Percentiles rank a stretch among this genome's conserved stretches.
phyloP scores from a whole-genome alignment of 2,329 filamentous ascomycete species.

The Magnaporthiopsis poae region DNA sequence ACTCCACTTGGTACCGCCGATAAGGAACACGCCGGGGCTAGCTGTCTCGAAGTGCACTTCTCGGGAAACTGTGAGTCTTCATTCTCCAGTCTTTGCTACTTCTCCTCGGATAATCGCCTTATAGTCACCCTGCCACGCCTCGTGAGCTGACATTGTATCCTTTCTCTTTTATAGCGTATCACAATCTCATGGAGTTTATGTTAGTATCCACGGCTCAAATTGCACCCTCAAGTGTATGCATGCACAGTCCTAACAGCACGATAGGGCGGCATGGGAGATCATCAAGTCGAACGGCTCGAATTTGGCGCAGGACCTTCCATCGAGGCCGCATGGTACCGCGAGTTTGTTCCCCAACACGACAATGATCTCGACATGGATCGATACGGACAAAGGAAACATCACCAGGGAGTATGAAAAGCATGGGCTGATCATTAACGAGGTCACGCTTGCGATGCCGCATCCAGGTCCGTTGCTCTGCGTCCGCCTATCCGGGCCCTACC shows the following conservation, averaged over 20 bases:
- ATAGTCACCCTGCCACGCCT: constrained; percentile 5
- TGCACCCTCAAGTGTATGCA: neutral
- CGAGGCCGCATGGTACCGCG: constrained; percentile 50
- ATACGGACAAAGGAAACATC: constrained; percentile 43
- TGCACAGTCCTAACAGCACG: neutral
- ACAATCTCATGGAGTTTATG: constrained; percentile 58
- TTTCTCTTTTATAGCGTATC: constrained; percentile 36
- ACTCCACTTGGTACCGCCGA: constrained; percentile 47
- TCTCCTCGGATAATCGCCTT: neutral
- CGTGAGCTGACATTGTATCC: neutral
- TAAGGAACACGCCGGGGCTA: constrained; percentile 29
- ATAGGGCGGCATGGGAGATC: constrained; percentile 41
- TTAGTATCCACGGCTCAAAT: constrained; percentile 8
- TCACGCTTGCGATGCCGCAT: constrained; percentile 70
- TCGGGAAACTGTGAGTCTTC: constrained; percentile 45
- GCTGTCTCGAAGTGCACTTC: constrained; percentile 60
- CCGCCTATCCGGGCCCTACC: neutral
- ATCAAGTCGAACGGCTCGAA: constrained; percentile 35
- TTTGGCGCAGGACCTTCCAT: constrained; percentile 27
- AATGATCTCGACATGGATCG: constrained; percentile 59
- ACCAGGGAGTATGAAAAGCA: constrained; percentile 37
- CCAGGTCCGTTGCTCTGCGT: constrained; percentile 26
- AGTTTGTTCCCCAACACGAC: constrained; percentile 65
- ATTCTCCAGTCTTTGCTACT: neutral
- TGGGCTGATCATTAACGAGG: constrained; percentile 59